Evolutionary conservation across 2,329 filamentous ascomycete species (phyloP).

Genomic region (Phialophora macrospora): DNA sequence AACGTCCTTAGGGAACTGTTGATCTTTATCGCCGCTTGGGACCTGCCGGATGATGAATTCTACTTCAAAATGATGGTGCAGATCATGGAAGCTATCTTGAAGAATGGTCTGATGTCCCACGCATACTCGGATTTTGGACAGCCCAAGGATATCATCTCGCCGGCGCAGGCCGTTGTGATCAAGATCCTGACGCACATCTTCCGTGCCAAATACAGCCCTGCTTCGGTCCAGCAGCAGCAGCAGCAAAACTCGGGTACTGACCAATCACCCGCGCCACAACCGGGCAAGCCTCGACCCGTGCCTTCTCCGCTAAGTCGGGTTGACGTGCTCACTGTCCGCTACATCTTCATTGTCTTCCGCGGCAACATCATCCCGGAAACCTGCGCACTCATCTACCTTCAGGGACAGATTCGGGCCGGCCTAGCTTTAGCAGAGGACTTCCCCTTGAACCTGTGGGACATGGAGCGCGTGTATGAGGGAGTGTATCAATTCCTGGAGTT

Average conservation of each 20-base stretch:
- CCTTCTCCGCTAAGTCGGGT: conserved; percentile 61
- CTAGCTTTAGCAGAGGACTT: conserved; percentile 82
- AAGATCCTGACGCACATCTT: conserved; percentile 91
- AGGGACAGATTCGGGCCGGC: conserved; percentile 83
- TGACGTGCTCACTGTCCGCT: conserved; percentile 74
- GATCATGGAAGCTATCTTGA: conserved; percentile 90
- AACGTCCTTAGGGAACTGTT: conserved; percentile 88
- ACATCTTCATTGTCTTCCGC: conserved; percentile 89
- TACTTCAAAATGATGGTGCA: conserved; percentile 97
- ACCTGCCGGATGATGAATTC: conserved; percentile 87
- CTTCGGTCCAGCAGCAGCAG: conserved; percentile 50
- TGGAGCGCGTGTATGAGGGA: conserved; percentile 95
- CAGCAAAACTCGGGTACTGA: conserved; percentile 43
- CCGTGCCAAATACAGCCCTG: conserved; percentile 63
- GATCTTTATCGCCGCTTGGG: conserved; percentile 97
- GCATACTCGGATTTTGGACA: conserved; percentile 91
- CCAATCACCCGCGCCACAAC: conserved; percentile 49
- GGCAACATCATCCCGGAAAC: conserved; percentile 92
- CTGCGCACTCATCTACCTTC: conserved; percentile 89
- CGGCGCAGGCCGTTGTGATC: conserved; percentile 89
- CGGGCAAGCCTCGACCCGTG: conserved; percentile 53
- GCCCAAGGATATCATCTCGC: conserved; percentile 93
- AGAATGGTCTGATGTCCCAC: conserved; percentile 86
- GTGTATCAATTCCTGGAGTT: conserved; percentile 94
- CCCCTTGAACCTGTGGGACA: conserved; percentile 93